Percentiles rank a stretch among this genome's conserved stretches.
Conservation (phyloP, 106 monocot genomes). For the Acorus calamus region DNA sequence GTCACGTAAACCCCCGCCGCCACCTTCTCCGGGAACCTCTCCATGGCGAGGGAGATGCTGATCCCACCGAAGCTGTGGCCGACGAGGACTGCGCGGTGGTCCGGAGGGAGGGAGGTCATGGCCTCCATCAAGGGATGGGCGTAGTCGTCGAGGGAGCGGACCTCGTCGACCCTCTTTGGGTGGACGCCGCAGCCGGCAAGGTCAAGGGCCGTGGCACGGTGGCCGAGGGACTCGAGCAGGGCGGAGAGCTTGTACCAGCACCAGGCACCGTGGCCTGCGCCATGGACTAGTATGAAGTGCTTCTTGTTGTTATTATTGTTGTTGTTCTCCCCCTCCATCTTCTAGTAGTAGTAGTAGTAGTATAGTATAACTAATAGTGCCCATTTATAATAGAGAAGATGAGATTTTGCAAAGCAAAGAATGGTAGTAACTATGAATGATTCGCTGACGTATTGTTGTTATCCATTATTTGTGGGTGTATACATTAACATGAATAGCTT, state of each 20-base stretch:
- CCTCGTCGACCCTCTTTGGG: conserved; percentile 12
- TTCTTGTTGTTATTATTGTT: not conserved
- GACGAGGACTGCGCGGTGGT: conserved; percentile 27
- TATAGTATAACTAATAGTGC: no score
- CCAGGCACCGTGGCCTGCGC: conserved; percentile 41
- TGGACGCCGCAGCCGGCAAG: conserved; percentile 25
- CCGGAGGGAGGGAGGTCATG: conserved; percentile 12
- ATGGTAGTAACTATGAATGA: no score
- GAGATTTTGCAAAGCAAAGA: no score
- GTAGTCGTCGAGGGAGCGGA: conserved; percentile 22
- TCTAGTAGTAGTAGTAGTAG: no score
- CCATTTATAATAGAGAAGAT: no score
- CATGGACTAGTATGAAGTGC: conserved; percentile 34
- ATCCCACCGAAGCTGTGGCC: conserved; percentile 51
- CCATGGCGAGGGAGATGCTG: conserved; percentile 25
- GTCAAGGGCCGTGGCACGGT: conserved; percentile 21
- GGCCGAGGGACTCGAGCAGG: conserved; percentile 9
- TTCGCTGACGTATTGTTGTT: no score
- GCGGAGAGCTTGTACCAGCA: conserved; percentile 40
- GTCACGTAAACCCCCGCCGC: conserved; percentile 26
- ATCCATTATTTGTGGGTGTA: no score
- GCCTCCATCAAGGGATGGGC: conserved; percentile 15
- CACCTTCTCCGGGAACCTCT: conserved; percentile 37
- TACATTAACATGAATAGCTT: no score
- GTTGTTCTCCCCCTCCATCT: no score